These are phyloP conservation scores for Lagerstroemia fauriei DNA, from an alignment of 441 rosid genomes.

Conservation along the genomic window DNA sequence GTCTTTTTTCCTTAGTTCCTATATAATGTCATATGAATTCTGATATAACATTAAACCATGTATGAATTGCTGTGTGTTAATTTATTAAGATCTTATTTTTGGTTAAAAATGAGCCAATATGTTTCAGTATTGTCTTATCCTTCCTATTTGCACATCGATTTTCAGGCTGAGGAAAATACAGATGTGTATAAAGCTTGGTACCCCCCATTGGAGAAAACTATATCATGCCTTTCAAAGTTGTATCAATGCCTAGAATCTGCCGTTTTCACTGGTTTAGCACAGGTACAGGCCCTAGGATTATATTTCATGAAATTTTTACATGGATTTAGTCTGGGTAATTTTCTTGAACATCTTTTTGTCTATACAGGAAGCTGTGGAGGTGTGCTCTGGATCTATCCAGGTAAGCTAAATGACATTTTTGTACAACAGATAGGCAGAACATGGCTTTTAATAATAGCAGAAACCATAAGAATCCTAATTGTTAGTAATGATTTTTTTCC, in stretches of 20 bases:
- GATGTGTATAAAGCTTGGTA: constrained; percentile 83
- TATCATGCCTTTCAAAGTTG: constrained; percentile 86
- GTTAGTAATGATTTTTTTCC: not conserved
- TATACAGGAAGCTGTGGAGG: constrained; percentile 91
- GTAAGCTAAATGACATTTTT: constrained; percentile 40
- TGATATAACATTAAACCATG: not conserved
- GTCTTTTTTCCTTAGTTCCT: not conserved
- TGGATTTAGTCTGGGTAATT: constrained; percentile 16
- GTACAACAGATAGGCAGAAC: not conserved
- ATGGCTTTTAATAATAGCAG: not conserved
- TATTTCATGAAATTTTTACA: constrained; percentile 12
- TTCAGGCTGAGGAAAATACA: constrained; percentile 63
- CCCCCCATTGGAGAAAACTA: constrained; percentile 88
- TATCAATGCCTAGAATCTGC: constrained; percentile 82
- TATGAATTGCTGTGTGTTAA: not conserved
- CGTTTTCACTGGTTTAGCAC: constrained; percentile 94
- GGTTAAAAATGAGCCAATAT: not conserved
- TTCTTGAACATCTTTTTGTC: constrained; percentile 16
- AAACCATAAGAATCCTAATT: not conserved
- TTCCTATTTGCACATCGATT: constrained; percentile 8
- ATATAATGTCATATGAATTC: not conserved
- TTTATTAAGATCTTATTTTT: not conserved
- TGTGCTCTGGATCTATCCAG: constrained; percentile 83
- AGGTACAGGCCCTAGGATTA: constrained; percentile 45
- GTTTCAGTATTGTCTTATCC: not conserved